Percentiles rank a stretch among this genome's conserved stretches.
These are phyloP conservation scores for Colletotrichum sojae DNA, from an alignment of 2,329 filamentous ascomycete species.

Conservation along the genomic window DNA sequence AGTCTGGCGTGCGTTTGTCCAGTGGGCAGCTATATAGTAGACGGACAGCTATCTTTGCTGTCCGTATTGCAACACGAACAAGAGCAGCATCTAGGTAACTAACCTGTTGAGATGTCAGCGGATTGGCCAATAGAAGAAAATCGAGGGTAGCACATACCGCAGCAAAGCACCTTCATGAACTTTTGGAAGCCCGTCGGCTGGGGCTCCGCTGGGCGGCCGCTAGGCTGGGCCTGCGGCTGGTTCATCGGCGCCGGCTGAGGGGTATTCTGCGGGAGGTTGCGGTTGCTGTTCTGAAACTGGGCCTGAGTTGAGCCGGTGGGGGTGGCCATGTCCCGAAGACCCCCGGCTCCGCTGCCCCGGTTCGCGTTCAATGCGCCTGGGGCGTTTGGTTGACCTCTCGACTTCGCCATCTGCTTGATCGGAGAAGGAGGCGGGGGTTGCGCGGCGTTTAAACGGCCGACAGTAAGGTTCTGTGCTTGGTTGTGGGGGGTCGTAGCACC, in stretches of 20 bases:
- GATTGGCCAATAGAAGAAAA: too few relatives aligned
- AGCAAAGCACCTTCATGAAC: conserved; percentile 93
- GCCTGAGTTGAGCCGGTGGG: conserved; percentile 93
- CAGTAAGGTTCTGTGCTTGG: conserved; percentile 77
- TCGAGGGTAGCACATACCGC: conserved; percentile 64
- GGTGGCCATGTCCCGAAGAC: conserved; percentile 82
- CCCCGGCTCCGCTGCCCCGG: conserved; percentile 82
- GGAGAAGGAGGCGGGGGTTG: conserved; percentile 90
- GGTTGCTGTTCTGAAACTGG: conserved; percentile 95
- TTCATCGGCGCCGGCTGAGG: conserved; percentile 73
- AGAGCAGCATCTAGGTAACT: conserved; percentile 33
- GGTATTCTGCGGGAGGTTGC: conserved; percentile 81
- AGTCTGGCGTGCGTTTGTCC: conserved; percentile 34
- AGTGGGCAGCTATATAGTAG: conserved; percentile 37
- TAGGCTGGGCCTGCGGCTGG: conserved; percentile 64
- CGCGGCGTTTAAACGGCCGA: conserved; percentile 93
- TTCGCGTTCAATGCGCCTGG: conserved; percentile 81
- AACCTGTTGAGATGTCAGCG: conserved; percentile 30
- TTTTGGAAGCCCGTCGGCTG: conserved; percentile 91
- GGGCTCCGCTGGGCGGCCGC: conserved; percentile 73
- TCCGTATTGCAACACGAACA: conserved; percentile 33
- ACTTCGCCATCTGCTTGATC: conserved; percentile 85
- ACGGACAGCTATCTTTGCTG: conserved; percentile 24
- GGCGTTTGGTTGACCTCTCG: conserved; percentile 81
- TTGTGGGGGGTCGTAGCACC: conserved; percentile 76